Evolutionary conservation across 148 eudicot species (phyloP).

Genomic region (Cornus kousa): DNA sequence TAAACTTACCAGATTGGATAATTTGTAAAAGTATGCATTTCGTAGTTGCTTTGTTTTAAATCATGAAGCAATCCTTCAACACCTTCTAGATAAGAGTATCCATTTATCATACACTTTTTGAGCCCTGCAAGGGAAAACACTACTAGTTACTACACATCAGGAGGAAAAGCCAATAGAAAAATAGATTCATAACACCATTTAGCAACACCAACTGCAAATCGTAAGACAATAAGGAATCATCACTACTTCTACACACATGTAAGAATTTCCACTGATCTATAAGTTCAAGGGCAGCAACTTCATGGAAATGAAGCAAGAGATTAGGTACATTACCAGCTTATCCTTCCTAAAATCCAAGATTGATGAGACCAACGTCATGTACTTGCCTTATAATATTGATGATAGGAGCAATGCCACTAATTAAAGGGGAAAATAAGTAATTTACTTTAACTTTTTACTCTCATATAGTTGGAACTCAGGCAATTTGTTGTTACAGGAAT

Average conservation of each 20-base stretch:
- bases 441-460: background rate
- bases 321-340: background rate
- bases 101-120: slow-evolving; percentile 67
- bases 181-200: slow-evolving; percentile 2
- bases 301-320: background rate
- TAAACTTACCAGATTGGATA: slow-evolving; percentile 74
- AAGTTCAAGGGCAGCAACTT: background rate
- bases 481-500: background rate
- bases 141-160: background rate
- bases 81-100: slow-evolving; percentile 70
- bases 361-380: background rate
- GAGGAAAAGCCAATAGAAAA: slow-evolving; percentile 3
- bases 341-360: background rate
- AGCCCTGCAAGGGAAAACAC: slow-evolving; percentile 55
- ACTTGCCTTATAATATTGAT: background rate
- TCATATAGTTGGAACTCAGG: too few relatives aligned
- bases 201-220: background rate
- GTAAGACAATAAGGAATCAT: background rate
- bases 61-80: slow-evolving; percentile 58
- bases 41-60: slow-evolving; percentile 69
- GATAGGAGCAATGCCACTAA: background rate
- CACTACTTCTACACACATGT: background rate
- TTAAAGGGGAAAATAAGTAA: background rate
- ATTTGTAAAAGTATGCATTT: slow-evolving; percentile 89
- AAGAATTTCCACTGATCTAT: background rate